Evolutionary conservation across 139 green algal genomes (phyloP).

Genomic region (Chlamydomonas sp.): DNA sequence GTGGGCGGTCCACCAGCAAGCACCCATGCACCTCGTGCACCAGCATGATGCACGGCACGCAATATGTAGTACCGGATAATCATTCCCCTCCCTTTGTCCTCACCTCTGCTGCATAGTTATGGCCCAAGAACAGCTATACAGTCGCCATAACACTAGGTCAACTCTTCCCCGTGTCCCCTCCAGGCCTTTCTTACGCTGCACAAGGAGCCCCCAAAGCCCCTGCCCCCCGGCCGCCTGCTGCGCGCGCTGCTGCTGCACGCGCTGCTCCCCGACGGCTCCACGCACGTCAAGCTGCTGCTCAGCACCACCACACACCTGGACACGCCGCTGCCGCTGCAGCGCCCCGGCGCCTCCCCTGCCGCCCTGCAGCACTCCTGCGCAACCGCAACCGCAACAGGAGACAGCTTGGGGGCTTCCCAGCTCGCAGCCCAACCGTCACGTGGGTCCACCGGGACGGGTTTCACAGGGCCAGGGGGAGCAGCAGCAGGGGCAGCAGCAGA

Average conservation of each 20-base stretch:
- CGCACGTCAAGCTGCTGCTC: constrained; percentile 11
- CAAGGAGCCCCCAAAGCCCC: constrained; percentile 1
- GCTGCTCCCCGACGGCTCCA: background rate
- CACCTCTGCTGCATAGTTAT: too few species aligned
- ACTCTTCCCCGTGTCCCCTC: background rate
- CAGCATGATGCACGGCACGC: too few species aligned
- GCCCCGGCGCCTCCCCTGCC: background rate
- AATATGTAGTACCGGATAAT: too few species aligned
- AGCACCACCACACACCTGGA: background rate
- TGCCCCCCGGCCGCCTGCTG: constrained; percentile 8
- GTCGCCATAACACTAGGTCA: too few species aligned
- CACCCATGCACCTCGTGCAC: too few species aligned
- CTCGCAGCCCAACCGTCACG: background rate
- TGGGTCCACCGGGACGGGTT: background rate
- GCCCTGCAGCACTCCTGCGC: background rate
- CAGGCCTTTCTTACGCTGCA: constrained; percentile 33
- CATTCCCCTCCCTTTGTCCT: too few species aligned
- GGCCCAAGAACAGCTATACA: too few species aligned
- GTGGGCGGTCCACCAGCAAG: too few species aligned
- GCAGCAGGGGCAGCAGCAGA: too few species aligned
- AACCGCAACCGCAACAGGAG: too few species aligned
- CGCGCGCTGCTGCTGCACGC: background rate
- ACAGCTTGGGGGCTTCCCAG: background rate
- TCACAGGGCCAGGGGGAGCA: too few species aligned
- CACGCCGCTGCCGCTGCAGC: constrained; percentile 29